These are phyloP conservation scores for Phaeolepiota aurea DNA, from an alignment of 768 basidiomycete species.

Conservation along the genomic window DNA sequence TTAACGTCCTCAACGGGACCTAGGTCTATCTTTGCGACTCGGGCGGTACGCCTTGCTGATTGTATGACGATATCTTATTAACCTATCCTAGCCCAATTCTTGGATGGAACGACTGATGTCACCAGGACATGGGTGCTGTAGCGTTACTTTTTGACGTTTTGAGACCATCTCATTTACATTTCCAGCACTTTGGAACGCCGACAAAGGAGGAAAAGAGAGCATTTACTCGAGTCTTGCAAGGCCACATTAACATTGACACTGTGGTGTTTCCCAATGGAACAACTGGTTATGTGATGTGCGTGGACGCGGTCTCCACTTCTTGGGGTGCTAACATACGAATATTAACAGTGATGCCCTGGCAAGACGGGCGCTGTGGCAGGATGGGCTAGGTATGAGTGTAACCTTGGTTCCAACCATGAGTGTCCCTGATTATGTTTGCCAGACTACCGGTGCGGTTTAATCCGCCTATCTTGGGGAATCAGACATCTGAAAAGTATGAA, in stretches of 20 bases:
- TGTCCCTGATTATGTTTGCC: no score
- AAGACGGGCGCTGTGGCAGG: conserved; percentile 72
- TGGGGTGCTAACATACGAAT: not conserved
- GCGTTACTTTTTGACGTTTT: not conserved
- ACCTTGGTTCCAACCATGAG: no score
- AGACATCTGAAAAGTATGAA: no score
- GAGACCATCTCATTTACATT: not conserved
- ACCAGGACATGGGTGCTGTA: conserved; percentile 74
- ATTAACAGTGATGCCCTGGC: conserved; percentile 83
- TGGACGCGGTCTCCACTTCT: not conserved
- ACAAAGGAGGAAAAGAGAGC: conserved; percentile 76
- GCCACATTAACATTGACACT: conserved; percentile 84
- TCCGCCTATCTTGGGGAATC: no score
- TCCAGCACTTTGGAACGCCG: conserved; percentile 82
- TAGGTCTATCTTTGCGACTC: conserved; percentile 63
- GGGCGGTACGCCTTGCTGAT: conserved; percentile 52
- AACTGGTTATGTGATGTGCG: conserved; percentile 43
- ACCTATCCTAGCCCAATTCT: conserved; percentile 54
- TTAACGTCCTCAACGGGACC: not conserved
- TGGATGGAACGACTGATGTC: conserved; percentile 93
- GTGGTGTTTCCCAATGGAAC: conserved; percentile 79
- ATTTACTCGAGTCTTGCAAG: conserved; percentile 88
- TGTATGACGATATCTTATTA: not conserved
- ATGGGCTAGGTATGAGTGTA: conserved; percentile 81
- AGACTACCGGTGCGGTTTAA: no score